phyloP scores from a whole-genome alignment of 2,329 filamentous ascomycete species.

The Pseudogymnoascus sp. region DNA sequence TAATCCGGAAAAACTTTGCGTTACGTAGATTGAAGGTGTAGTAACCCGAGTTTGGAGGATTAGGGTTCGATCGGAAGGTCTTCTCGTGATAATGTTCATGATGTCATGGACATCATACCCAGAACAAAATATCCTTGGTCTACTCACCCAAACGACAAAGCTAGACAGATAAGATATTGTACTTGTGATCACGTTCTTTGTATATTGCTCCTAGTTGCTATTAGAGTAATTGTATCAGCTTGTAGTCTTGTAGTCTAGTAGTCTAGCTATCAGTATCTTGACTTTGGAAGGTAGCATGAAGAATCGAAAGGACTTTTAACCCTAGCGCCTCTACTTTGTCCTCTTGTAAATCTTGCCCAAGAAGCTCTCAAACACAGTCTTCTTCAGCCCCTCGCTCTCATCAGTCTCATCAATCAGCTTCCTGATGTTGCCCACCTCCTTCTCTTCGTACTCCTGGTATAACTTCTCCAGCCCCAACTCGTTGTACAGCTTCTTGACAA shows the following conservation, averaged over 20 bases:
- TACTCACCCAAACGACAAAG: neutral
- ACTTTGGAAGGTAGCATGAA: neutral
- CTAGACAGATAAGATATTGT: neutral
- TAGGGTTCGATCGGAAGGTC: neutral
- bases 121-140: neutral
- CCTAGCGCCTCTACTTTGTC: slow-evolving; percentile 61
- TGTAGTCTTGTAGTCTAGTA: neutral
- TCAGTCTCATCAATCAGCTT: slow-evolving; percentile 72
- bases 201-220: neutral
- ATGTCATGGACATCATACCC: neutral
- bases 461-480: slow-evolving; percentile 77
- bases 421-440: slow-evolving; percentile 69
- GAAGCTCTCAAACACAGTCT: slow-evolving; percentile 82
- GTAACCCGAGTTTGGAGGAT: neutral
- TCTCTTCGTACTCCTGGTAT: slow-evolving; percentile 87
- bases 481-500: slow-evolving; percentile 81
- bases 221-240: neutral
- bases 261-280: neutral
- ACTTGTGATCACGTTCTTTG: neutral
- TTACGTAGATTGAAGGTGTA: neutral
- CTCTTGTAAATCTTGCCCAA: slow-evolving; percentile 97
- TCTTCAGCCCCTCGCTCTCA: slow-evolving; percentile 83
- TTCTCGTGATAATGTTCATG: neutral
- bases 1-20: neutral
- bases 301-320: neutral